Conservation (phyloP, 208 protist species). For the Leishmania martiniquensis region DNA sequence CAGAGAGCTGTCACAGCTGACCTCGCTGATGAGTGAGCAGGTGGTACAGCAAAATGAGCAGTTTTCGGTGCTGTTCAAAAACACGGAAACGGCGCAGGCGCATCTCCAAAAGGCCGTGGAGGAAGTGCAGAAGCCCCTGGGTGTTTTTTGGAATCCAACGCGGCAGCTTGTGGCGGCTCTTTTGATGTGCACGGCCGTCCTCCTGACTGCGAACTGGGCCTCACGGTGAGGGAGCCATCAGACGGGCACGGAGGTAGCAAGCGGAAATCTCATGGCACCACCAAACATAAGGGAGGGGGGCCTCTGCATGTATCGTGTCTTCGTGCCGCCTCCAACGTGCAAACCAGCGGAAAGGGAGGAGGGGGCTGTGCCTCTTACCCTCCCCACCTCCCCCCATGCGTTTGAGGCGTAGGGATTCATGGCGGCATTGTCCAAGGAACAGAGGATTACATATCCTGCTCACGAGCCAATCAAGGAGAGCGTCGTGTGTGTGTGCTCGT, state of each 20-base stretch:
- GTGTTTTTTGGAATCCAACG: conserved; percentile 72
- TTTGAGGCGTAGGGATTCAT: no score
- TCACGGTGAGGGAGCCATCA: conserved; percentile 3
- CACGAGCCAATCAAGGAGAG: no score
- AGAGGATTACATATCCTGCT: no score
- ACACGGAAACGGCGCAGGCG: conserved; percentile 63
- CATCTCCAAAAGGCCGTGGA: conserved; percentile 66
- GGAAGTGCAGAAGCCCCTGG: conserved; percentile 62
- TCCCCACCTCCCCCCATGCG: no score
- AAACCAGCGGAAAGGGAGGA: background rate
- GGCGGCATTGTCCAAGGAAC: no score
- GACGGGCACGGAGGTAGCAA: background rate
- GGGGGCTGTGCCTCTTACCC: no score
- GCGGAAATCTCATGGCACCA: no score
- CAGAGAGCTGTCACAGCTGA: conserved; percentile 87
- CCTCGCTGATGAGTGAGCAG: conserved; percentile 82
- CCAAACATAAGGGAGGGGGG: no score
- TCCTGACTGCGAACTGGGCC: conserved; percentile 66
- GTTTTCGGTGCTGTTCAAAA: conserved; percentile 73
- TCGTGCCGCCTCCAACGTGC: background rate
- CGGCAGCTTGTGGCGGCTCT: conserved; percentile 79
- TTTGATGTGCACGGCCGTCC: conserved; percentile 60
- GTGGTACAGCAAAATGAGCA: conserved; percentile 87
- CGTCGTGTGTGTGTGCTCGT: no score
- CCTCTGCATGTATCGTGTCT: no score